A percentile compares a stretch with the other conserved stretches of the same genome.
Conservation (phyloP, 768 basidiomycete genomes). For the Calvatia gigantea region DNA sequence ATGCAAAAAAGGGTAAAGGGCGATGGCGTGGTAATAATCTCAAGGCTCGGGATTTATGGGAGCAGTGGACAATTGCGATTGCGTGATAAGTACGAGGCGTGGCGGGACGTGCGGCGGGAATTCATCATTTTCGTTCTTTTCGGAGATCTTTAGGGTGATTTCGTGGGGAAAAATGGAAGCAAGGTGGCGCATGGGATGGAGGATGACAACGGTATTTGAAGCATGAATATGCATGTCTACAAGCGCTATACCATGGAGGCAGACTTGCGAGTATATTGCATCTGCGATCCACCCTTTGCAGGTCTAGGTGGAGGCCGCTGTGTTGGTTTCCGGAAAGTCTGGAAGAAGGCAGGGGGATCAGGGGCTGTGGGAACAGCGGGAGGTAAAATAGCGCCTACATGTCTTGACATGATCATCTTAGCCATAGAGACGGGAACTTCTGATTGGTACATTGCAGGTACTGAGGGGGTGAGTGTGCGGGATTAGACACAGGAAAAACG, state of each 20-base stretch:
- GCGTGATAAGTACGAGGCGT: slow-evolving; percentile 12
- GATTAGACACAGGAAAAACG: neutral
- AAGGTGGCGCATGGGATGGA: slow-evolving; percentile 2
- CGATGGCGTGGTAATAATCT: neutral
- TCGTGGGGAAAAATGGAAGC: neutral
- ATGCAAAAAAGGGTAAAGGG: slow-evolving; percentile 1
- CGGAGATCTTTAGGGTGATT: slow-evolving; percentile 2
- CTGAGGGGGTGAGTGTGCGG: slow-evolving; percentile 16
- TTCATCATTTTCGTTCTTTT: slow-evolving; percentile 13
- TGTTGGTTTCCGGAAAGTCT: slow-evolving; percentile 10
- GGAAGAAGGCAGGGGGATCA: neutral
- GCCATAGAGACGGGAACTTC: slow-evolving; percentile 34
- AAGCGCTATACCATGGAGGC: slow-evolving; percentile 9
- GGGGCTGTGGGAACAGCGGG: neutral
- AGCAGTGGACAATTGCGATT: neutral
- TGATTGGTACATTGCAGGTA: slow-evolving; percentile 28
- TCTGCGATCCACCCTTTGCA: slow-evolving; percentile 5
- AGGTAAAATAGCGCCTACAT: slow-evolving; percentile 20
- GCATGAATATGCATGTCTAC: slow-evolving; percentile 1
- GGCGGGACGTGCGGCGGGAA: neutral
- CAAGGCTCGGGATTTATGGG: neutral
- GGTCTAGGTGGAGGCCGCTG: slow-evolving; percentile 6
- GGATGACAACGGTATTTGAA: neutral
- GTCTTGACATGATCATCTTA: slow-evolving; percentile 37
- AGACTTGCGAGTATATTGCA: slow-evolving; percentile 9